phyloP scores from a whole-genome alignment of 441 rosid species.

The Pelargonium myrrhifolium region DNA sequence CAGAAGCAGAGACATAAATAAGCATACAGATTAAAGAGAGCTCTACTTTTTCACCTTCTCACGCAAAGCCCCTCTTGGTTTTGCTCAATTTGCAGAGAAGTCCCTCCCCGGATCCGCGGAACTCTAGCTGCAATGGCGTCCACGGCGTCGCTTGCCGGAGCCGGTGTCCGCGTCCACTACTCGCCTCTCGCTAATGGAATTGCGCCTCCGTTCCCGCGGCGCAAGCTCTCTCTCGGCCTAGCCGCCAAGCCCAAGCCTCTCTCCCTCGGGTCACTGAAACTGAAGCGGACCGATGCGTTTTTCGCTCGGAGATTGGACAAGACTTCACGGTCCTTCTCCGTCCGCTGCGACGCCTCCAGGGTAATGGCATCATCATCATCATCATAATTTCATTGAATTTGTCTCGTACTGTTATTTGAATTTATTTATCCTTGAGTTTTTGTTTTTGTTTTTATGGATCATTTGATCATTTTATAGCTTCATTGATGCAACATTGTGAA shows the following conservation, averaged over 20 bases:
- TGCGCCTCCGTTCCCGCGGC: background rate
- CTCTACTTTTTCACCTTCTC: background rate
- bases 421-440: too few species aligned
- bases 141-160: background rate
- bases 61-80: background rate
- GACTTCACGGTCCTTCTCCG: background rate
- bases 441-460: background rate
- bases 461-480: background rate
- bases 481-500: background rate
- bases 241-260: background rate
- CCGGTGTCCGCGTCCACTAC: background rate
- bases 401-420: too few species aligned
- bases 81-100: background rate
- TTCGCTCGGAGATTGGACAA: background rate
- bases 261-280: background rate
- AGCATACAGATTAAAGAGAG: background rate
- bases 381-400: background rate
- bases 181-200: background rate
- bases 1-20: too few species aligned
- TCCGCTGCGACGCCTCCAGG: conserved; percentile 1
- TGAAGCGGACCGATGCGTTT: background rate
- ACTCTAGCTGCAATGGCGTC: background rate
- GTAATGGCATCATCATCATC: background rate
- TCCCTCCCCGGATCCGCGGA: background rate
- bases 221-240: background rate